Evolutionary conservation across 2,329 filamentous ascomycete species (phyloP).

Genomic region (Trichoderma sp.): DNA sequence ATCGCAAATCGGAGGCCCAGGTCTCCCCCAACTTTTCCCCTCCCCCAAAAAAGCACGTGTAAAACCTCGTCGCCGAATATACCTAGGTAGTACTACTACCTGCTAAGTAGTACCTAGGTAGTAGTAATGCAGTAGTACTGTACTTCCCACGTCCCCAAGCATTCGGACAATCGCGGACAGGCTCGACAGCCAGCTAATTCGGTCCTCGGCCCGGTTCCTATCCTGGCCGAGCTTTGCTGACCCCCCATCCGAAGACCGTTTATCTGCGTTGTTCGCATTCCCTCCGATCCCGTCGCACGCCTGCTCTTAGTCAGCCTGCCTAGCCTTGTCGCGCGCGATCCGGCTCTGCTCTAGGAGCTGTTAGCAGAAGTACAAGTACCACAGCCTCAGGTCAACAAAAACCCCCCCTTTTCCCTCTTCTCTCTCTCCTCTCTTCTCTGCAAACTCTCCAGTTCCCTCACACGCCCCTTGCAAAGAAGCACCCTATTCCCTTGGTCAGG

Average conservation of each 20-base stretch:
- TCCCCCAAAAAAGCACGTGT: neutral
- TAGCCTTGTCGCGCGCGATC: conserved; percentile 15
- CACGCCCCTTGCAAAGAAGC: conserved; percentile 68
- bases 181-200: neutral
- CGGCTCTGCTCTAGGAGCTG: neutral
- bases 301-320: conserved; percentile 12
- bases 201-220: conserved; percentile 14
- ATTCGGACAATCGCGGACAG: conserved; percentile 10
- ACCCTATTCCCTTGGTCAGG: conserved; percentile 97
- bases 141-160: too few relatives aligned
- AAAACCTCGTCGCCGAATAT: neutral
- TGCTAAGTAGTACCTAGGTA: too few relatives aligned
- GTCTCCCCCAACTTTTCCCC: neutral
- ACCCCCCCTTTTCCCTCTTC: conserved; percentile 1
- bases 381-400: conserved; percentile 9
- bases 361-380: conserved; percentile 8
- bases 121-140: too few relatives aligned
- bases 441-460: neutral
- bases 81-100: too few relatives aligned
- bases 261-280: neutral
- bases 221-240: conserved; percentile 6
- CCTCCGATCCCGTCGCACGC: conserved; percentile 11
- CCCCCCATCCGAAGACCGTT: conserved; percentile 6
- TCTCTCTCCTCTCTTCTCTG: neutral
- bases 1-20: neutral